These are phyloP conservation scores for Pseudotsuga menziesii DNA, from an alignment of 75 land plant genomes.

Conservation along the genomic window DNA sequence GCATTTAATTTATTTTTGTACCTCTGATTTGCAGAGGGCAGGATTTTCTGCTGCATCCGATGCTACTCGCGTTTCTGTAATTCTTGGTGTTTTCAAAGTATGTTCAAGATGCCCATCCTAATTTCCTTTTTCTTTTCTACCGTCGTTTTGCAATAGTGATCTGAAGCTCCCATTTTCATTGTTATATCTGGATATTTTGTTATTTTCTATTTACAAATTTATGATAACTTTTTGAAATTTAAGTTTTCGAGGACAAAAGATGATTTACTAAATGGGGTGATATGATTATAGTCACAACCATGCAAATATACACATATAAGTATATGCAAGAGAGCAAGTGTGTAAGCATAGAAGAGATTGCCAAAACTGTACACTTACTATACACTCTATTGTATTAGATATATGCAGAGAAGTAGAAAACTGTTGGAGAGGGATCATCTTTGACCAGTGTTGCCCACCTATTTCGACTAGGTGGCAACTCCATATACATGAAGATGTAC, in stretches of 20 bases:
- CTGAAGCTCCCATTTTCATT: not conserved
- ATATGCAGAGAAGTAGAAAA: no score
- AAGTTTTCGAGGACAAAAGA: not conserved
- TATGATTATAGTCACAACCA: not conserved
- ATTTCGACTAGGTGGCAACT: no score
- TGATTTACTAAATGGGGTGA: not conserved
- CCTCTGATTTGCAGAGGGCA: slow-evolving; percentile 58
- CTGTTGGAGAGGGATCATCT: no score
- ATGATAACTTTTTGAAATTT: not conserved
- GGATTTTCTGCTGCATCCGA: slow-evolving; percentile 98
- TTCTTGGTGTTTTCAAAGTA: slow-evolving; percentile 91
- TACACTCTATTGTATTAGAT: no score
- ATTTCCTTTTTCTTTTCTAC: slow-evolving; percentile 2
- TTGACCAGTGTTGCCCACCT: no score
- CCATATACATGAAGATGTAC: no score
- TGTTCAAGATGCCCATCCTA: not conserved
- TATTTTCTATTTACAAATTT: not conserved
- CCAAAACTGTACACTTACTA: no score
- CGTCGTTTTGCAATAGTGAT: slow-evolving; percentile 3
- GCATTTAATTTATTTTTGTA: not conserved
- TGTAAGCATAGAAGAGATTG: no score
- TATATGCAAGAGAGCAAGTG: no score
- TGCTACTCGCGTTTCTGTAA: slow-evolving; percentile 80
- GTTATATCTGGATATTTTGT: not conserved
- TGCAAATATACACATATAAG: not conserved